These are phyloP conservation scores for Aspergillus fumigatiaffinis DNA, from an alignment of 2,329 filamentous ascomycete genomes.

Conservation along the genomic window DNA sequence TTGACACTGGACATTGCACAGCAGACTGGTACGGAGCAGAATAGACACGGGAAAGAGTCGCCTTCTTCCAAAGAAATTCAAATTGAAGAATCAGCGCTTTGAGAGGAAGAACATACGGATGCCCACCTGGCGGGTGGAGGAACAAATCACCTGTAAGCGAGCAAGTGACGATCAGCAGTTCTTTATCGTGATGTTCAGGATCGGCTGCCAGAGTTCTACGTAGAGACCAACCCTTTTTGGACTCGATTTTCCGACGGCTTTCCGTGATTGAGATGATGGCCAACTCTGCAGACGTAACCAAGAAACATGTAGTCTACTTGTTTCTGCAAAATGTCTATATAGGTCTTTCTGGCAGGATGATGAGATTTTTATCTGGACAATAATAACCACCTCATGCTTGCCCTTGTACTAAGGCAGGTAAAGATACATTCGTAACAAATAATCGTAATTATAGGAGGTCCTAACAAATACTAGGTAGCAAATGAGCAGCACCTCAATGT, in stretches of 20 bases:
- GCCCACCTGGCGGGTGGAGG: neutral
- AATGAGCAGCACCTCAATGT: neutral
- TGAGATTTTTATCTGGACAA: no score
- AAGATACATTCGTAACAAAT: neutral
- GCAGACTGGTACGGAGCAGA: neutral
- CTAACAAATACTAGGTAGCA: neutral
- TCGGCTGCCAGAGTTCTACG: constrained; percentile 7
- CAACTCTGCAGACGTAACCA: neutral
- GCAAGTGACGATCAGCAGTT: constrained; percentile 6
- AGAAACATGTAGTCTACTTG: no score
- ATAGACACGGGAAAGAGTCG: neutral
- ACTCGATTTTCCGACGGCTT: neutral
- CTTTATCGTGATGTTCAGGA: constrained; percentile 13
- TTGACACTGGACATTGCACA: neutral
- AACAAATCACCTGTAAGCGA: neutral
- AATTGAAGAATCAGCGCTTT: neutral
- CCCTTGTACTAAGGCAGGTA: neutral
- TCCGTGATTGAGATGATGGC: neutral
- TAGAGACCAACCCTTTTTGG: neutral
- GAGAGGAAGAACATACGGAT: neutral
- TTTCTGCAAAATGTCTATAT: no score
- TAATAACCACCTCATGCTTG: no score
- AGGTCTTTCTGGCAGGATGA: no score
- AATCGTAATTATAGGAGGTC: neutral
- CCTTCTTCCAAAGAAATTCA: neutral